phyloP scores from a whole-genome alignment of 306 rosid genomes.

The Lagenaria siceraria region DNA sequence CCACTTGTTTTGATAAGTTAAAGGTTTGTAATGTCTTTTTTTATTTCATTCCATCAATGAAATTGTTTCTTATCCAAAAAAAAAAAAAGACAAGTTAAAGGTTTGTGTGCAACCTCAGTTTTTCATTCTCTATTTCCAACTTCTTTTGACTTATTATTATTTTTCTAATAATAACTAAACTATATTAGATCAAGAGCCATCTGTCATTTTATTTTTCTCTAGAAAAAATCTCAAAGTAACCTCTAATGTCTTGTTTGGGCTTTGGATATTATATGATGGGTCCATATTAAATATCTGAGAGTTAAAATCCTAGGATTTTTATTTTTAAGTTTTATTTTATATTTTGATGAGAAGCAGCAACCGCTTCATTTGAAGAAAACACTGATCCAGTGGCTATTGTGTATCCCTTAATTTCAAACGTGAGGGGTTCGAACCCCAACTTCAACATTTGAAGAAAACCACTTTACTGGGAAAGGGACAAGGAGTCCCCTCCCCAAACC shows the following conservation, averaged over 20 bases:
- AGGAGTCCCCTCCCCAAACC: background rate
- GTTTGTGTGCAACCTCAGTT: slow-evolving; percentile 25
- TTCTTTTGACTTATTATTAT: background rate
- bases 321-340: too few species aligned
- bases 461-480: background rate
- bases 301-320: too few species aligned
- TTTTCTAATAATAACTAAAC: background rate
- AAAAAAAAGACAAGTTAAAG: slow-evolving; percentile 42
- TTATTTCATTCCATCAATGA: too few species aligned
- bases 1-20: slow-evolving; percentile 51
- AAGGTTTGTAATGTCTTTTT: slow-evolving; percentile 38
- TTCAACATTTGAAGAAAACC: background rate
- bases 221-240: background rate
- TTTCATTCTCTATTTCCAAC: background rate
- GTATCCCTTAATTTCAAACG: too few species aligned
- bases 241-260: background rate
- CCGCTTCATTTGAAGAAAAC: background rate
- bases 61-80: too few species aligned
- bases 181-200: background rate
- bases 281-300: too few species aligned
- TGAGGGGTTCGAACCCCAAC: too few species aligned
- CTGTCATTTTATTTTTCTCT: background rate
- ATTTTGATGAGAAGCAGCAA: background rate
- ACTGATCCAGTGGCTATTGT: too few species aligned
- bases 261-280: background rate